Conservation (phyloP, 1,284 basidiomycete species). For the Trametes hirsuta region DNA sequence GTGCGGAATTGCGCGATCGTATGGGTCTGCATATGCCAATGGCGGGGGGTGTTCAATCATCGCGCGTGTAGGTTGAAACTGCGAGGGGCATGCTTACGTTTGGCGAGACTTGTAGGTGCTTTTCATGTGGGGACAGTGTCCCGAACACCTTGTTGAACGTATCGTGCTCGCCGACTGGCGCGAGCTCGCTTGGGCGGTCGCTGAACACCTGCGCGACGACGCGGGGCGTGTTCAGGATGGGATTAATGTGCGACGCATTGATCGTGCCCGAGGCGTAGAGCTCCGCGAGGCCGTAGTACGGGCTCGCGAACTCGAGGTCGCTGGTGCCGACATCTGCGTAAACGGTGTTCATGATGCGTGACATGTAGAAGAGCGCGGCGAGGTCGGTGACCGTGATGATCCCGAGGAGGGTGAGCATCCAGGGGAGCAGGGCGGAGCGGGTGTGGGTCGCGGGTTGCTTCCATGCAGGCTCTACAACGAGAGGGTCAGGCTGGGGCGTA, state of each 20-base stretch:
- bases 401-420: constrained; percentile 16
- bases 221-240: constrained; percentile 29
- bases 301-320: constrained; percentile 27
- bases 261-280: constrained; percentile 27
- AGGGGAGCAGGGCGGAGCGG: not conserved
- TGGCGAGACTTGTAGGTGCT: constrained; percentile 24
- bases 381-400: constrained; percentile 17
- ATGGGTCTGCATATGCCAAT: constrained; percentile 14
- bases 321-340: constrained; percentile 15
- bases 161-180: constrained; percentile 31
- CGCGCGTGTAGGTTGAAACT: not conserved
- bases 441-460: not conserved
- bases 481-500: not conserved
- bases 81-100: constrained; percentile 12
- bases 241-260: constrained; percentile 24
- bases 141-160: constrained; percentile 24
- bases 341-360: constrained; percentile 24
- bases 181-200: constrained; percentile 22
- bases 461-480: not conserved
- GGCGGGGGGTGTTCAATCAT: not conserved
- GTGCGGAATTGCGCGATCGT: constrained; percentile 31
- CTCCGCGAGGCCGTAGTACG: constrained; percentile 32
- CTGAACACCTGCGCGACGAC: constrained; percentile 27
- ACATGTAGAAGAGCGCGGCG: constrained; percentile 21
- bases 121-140: constrained; percentile 27